A percentile compares a stretch with the other conserved stretches of the same genome.
phyloP scores from a whole-genome alignment of 768 basidiomycete species.

The Amylocystis lapponica region DNA sequence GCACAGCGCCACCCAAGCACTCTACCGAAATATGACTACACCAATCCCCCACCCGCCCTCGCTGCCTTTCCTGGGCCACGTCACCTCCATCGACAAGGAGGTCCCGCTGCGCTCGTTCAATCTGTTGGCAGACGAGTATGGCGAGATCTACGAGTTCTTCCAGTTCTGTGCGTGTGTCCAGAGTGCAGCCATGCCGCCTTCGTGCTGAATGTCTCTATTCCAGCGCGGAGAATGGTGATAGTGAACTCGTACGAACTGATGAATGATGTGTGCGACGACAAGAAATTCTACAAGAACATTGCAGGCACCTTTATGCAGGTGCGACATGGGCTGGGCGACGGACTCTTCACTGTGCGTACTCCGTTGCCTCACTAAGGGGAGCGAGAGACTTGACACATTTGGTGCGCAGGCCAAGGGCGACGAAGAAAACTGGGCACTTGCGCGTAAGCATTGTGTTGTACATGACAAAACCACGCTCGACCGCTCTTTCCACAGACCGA shows the following conservation, averaged over 20 bases:
- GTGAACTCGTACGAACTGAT: constrained; percentile 32
- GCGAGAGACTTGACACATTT: not conserved
- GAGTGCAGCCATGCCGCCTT: not conserved
- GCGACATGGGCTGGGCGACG: constrained; percentile 35
- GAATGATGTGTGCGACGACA: constrained; percentile 39
- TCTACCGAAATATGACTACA: constrained; percentile 25
- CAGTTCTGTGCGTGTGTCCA: constrained; percentile 25
- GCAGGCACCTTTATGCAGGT: constrained; percentile 28
- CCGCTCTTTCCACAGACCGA: constrained; percentile 23
- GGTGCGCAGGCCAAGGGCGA: constrained; percentile 28
- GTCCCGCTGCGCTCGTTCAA: constrained; percentile 31
- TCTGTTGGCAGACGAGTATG: constrained; percentile 35
- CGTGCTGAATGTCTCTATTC: not conserved
- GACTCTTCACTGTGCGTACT: constrained; percentile 31
- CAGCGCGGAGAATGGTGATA: constrained; percentile 24
- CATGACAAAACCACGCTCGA: not conserved
- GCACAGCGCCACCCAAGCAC: too few relatives aligned
- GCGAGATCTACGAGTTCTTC: constrained; percentile 36
- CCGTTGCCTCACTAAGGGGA: not conserved
- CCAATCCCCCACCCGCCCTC: constrained; percentile 38
- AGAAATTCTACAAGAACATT: constrained; percentile 35
- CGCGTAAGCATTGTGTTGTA: constrained; percentile 27
- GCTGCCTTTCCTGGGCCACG: constrained; percentile 38
- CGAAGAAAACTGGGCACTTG: constrained; percentile 43
- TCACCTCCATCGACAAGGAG: constrained; percentile 29